Evolutionary conservation across 768 basidiomycete species (phyloP).

Genomic region (Hypsizygus marmoreus): DNA sequence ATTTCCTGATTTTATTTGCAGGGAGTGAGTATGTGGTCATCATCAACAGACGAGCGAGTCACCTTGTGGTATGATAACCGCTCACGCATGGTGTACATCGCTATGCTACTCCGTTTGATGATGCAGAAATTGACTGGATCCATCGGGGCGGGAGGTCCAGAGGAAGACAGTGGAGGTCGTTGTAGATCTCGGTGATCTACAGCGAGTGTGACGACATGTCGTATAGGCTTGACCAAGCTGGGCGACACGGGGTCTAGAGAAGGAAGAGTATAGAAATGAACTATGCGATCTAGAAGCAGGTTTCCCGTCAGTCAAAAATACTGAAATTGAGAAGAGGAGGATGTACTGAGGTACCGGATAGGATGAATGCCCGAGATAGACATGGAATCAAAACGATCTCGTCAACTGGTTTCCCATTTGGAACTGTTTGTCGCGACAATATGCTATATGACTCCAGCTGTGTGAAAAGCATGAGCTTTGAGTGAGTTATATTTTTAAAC

Average conservation of each 20-base stretch:
- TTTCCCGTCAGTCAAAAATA: constrained; percentile 5
- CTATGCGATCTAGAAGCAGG: constrained; percentile 49
- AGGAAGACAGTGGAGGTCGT: constrained; percentile 45
- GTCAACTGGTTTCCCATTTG: constrained; percentile 72
- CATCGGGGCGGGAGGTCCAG: constrained; percentile 34
- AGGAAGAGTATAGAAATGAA: constrained; percentile 83
- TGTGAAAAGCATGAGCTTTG: constrained; percentile 4
- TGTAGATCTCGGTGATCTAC: constrained; percentile 77
- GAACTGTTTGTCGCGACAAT: constrained; percentile 68
- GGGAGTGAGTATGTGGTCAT: not conserved
- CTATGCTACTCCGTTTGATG: constrained; percentile 66
- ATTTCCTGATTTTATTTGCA: constrained; percentile 55
- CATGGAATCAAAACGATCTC: constrained; percentile 80
- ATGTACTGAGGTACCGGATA: constrained; percentile 59
- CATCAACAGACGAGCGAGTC: not conserved
- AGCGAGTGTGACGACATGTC: constrained; percentile 78
- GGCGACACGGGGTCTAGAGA: constrained; percentile 70
- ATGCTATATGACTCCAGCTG: constrained; percentile 65
- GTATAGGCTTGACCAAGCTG: constrained; percentile 68
- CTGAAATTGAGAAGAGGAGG: constrained; percentile 6
- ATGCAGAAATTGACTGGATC: constrained; percentile 73
- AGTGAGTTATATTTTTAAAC: not conserved
- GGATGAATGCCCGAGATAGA: constrained; percentile 71
- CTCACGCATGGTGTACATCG: constrained; percentile 67
- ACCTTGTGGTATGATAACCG: constrained; percentile 65